A percentile compares a stretch with the other conserved stretches of the same genome.
These are phyloP conservation scores for Cubamyces lactineus DNA, from an alignment of 768 basidiomycete genomes.

Conservation along the genomic window DNA sequence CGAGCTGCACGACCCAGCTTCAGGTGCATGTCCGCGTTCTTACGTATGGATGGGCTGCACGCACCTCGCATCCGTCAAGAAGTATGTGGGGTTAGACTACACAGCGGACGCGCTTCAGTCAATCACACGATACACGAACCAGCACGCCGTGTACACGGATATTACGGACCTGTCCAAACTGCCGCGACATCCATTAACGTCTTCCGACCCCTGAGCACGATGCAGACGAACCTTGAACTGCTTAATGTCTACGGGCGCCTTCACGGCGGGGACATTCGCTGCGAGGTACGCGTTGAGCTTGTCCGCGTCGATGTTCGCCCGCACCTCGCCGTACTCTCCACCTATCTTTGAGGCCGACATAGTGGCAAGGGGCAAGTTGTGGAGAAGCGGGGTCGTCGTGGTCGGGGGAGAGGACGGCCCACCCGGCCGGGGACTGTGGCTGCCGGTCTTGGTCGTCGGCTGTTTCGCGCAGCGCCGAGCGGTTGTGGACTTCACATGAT, in stretches of 20 bases:
- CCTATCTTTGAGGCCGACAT: conserved; percentile 53
- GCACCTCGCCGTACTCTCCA: conserved; percentile 74
- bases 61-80: conserved; percentile 78
- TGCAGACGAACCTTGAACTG: conserved; percentile 81
- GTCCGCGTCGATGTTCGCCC: conserved; percentile 67
- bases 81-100: conserved; percentile 96
- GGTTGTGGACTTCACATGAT: no score
- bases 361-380: conserved; percentile 4
- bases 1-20: not conserved
- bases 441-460: not conserved
- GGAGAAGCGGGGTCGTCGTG: not conserved
- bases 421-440: not conserved
- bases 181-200: not conserved
- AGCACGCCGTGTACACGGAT: not conserved
- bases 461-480: no score
- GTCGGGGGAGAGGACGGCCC: not conserved
- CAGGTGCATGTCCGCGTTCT: no score
- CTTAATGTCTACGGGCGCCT: conserved; percentile 73
- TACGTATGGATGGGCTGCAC: conserved; percentile 26
- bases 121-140: no score
- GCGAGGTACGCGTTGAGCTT: conserved; percentile 70
- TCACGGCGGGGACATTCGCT: conserved; percentile 55
- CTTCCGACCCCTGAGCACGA: not conserved
- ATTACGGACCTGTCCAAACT: conserved; percentile 84
- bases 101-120: not conserved